A percentile compares a stretch with the other conserved stretches of the same genome.
Evolutionary conservation across 768 basidiomycete genomes (phyloP).

Genomic region (Sutorius australiensis): DNA sequence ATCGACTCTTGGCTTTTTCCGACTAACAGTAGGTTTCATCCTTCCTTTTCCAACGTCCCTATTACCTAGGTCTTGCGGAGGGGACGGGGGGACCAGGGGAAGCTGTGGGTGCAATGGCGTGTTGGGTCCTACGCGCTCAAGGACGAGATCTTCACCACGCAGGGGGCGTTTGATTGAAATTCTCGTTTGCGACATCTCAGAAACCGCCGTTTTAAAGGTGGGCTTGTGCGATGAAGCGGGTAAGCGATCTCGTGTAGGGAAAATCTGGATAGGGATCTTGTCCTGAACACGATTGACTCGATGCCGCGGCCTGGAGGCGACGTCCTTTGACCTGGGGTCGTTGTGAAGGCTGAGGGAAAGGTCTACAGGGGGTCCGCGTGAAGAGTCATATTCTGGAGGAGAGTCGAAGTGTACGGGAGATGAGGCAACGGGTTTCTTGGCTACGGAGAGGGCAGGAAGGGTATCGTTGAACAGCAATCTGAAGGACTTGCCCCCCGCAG

Average conservation of each 20-base stretch:
- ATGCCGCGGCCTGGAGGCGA: background rate
- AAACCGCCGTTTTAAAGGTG: background rate
- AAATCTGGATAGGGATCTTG: constrained; percentile 7
- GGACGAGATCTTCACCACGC: constrained; percentile 28
- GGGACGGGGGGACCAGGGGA: constrained; percentile 61
- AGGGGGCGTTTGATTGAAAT: constrained; percentile 45
- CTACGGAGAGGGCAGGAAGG: constrained; percentile 15
- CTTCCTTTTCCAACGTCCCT: constrained; percentile 39
- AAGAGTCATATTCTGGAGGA: background rate
- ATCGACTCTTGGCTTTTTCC: constrained; percentile 52
- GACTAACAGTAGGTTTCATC: constrained; percentile 29
- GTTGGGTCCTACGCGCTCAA: constrained; percentile 3
- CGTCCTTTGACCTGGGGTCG: constrained; percentile 2
- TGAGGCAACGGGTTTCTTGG: constrained; percentile 13
- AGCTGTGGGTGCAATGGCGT: constrained; percentile 18
- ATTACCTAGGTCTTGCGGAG: constrained; percentile 36
- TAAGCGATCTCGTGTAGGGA: constrained; percentile 8
- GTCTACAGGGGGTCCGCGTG: background rate
- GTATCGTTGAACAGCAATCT: constrained; percentile 64
- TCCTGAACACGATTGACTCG: constrained; percentile 1
- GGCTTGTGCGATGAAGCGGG: background rate
- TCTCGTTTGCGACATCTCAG: constrained; percentile 14
- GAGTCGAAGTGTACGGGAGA: background rate
- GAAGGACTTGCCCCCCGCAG: constrained; percentile 56
- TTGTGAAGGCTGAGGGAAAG: background rate